Evolutionary conservation across 306 rosid species (phyloP).

Genomic region (Cucurbita argyrosperma): DNA sequence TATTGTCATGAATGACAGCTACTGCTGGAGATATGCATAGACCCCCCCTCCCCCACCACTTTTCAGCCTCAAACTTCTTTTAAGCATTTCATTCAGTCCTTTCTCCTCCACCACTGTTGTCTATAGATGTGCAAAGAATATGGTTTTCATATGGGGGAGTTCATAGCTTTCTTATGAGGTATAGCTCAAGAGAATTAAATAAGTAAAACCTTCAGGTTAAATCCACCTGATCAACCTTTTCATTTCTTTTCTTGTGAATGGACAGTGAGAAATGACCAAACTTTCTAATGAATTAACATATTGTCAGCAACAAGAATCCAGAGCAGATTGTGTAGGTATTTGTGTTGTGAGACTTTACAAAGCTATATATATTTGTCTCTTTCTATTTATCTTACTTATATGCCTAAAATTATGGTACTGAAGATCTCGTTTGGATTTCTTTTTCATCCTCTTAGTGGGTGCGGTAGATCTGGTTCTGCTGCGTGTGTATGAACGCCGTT

Average conservation of each 20-base stretch:
- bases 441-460: neutral
- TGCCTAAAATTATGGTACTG: neutral
- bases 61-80: neutral
- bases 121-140: neutral
- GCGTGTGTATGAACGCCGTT: neutral
- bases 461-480: neutral
- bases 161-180: neutral
- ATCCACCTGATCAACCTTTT: conserved; percentile 1
- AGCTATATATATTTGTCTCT: conserved; percentile 8
- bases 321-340: neutral
- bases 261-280: conserved; percentile 2
- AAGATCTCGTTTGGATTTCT: neutral
- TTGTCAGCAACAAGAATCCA: conserved; percentile 4
- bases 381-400: conserved; percentile 1
- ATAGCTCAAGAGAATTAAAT: neutral
- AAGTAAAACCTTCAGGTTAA: neutral
- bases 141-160: neutral
- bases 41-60: conserved; percentile 3
- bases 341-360: neutral
- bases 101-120: neutral
- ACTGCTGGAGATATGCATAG: neutral
- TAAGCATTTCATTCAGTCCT: neutral
- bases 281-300: neutral
- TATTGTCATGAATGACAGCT: conserved; percentile 4
- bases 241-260: neutral